Conservation (phyloP, 2,329 filamentous ascomycete genomes). For the Pestalotiopsis sp. region DNA sequence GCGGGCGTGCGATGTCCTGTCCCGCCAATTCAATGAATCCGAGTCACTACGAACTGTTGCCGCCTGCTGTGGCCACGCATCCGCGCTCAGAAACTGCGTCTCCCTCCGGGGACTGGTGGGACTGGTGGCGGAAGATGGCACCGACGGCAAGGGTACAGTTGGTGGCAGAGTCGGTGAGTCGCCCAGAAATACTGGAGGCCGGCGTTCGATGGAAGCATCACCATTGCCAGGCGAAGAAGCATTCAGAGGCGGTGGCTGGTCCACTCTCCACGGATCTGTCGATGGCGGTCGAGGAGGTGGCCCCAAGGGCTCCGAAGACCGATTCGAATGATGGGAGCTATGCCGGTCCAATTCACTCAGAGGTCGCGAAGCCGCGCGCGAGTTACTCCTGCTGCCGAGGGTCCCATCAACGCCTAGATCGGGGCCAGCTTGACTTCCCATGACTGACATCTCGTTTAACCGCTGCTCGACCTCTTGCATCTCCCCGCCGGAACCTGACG, state of each 20-base stretch:
- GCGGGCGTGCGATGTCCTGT: neutral
- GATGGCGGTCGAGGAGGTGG: constrained; percentile 39
- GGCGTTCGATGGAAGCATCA: constrained; percentile 22
- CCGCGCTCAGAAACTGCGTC: neutral
- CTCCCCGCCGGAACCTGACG: constrained; percentile 21
- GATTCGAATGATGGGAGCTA: constrained; percentile 25
- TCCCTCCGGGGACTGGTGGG: constrained; percentile 10
- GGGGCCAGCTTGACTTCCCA: constrained; percentile 25
- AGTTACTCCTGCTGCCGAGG: constrained; percentile 15
- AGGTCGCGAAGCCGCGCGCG: constrained; percentile 11
- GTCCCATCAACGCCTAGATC: constrained; percentile 22
- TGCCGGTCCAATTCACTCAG: constrained; percentile 24
- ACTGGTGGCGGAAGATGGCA: constrained; percentile 2
- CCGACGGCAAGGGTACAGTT: neutral
- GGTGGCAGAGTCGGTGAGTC: constrained; percentile 33
- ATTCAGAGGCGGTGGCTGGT: constrained; percentile 25
- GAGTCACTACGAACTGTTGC: neutral
- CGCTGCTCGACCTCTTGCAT: constrained; percentile 28
- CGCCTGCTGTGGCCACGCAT: neutral
- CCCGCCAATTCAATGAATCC: constrained; percentile 1
- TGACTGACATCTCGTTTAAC: constrained; percentile 21
- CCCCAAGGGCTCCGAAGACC: constrained; percentile 27
- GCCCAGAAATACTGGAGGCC: constrained; percentile 19
- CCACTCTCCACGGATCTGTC: constrained; percentile 45
- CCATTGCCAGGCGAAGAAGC: constrained; percentile 20